Percentiles rank a stretch among this genome's conserved stretches.
Conservation (phyloP, 2,329 filamentous ascomycete genomes). For the Phialemoniopsis sp. region DNA sequence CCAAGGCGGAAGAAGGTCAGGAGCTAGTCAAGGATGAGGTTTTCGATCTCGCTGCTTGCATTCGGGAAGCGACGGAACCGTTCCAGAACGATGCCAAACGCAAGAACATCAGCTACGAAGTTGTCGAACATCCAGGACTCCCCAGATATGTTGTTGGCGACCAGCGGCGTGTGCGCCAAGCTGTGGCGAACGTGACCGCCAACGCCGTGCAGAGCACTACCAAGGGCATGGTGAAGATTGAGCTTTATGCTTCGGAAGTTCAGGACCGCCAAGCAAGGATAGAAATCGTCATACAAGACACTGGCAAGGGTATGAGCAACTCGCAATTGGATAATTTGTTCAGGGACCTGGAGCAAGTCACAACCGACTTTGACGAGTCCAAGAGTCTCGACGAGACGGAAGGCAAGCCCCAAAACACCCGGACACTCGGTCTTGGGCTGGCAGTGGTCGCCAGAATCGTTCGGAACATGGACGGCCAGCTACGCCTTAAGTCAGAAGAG, state of each 20-base stretch:
- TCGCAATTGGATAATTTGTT: slow-evolving; percentile 49
- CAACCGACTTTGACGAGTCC: slow-evolving; percentile 21
- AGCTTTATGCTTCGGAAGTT: slow-evolving; percentile 59
- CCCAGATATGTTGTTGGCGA: slow-evolving; percentile 74
- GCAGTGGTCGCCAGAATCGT: slow-evolving; percentile 83
- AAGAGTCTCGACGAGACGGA: slow-evolving; percentile 16
- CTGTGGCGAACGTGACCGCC: slow-evolving; percentile 75
- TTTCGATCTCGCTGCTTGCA: slow-evolving; percentile 67
- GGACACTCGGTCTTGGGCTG: slow-evolving; percentile 73
- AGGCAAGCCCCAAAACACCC: slow-evolving; percentile 22
- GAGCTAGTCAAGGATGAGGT: slow-evolving; percentile 75
- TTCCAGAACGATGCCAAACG: slow-evolving; percentile 71
- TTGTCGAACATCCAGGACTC: slow-evolving; percentile 63
- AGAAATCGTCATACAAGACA: slow-evolving; percentile 73
- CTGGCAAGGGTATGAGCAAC: slow-evolving; percentile 45
- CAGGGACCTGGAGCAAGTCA: slow-evolving; percentile 55
- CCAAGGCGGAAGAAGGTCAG: slow-evolving; percentile 81
- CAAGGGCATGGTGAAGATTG: slow-evolving; percentile 63
- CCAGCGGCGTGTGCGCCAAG: slow-evolving; percentile 74
- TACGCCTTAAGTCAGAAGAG: slow-evolving; percentile 78
- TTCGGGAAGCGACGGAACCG: slow-evolving; percentile 73
- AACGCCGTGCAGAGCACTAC: slow-evolving; percentile 81
- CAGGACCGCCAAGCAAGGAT: slow-evolving; percentile 55
- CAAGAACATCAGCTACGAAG: slow-evolving; percentile 68
- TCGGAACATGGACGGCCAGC: slow-evolving; percentile 85